phyloP scores from a whole-genome alignment of 768 basidiomycete genomes.

The Leucogyrophana mollusca region DNA sequence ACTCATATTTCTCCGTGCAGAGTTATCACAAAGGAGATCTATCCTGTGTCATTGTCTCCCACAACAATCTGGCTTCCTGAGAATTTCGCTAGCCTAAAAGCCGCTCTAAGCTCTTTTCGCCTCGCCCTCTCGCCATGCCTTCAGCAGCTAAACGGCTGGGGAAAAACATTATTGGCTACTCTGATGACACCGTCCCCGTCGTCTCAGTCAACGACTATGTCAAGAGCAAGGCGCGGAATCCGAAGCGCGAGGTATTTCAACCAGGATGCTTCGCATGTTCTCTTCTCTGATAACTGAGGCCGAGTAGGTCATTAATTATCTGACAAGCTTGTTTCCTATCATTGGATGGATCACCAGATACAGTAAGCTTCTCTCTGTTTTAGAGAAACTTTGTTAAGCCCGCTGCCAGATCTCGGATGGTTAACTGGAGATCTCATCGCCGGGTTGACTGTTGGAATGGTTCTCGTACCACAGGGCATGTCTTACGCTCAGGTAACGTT shows the following conservation, averaged over 20 bases:
- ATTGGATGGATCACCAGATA: slow-evolving; percentile 84
- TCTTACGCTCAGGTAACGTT: slow-evolving; percentile 74
- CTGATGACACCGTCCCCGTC: slow-evolving; percentile 57
- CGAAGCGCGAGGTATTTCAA: slow-evolving; percentile 44
- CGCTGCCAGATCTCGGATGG: slow-evolving; percentile 66
- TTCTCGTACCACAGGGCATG: slow-evolving; percentile 93
- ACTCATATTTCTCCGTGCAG: not conserved
- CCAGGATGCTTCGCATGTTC: slow-evolving; percentile 4
- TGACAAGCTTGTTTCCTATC: slow-evolving; percentile 79
- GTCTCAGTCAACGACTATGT: slow-evolving; percentile 61
- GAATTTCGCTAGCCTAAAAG: not conserved
- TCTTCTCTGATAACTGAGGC: not conserved
- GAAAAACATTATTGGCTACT: slow-evolving; percentile 59
- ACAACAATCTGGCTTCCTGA: not conserved
- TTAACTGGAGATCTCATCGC: slow-evolving; percentile 84
- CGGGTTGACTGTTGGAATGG: slow-evolving; percentile 91
- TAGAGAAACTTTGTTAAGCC: slow-evolving; percentile 1
- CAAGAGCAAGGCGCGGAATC: slow-evolving; percentile 37
- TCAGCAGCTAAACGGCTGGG: slow-evolving; percentile 43
- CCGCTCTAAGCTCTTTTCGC: not conserved
- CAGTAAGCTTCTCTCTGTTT: slow-evolving; percentile 46
- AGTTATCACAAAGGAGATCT: no score
- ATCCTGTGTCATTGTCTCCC: no score
- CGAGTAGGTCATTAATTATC: slow-evolving; percentile 58
- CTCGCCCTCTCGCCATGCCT: slow-evolving; percentile 28